Evolutionary conservation across 495 filamentous ascomycete genomes (phyloP), one percentile per base, ranked within the genome.

Genomic region (Polyplosphaeria fusca): DNA sequence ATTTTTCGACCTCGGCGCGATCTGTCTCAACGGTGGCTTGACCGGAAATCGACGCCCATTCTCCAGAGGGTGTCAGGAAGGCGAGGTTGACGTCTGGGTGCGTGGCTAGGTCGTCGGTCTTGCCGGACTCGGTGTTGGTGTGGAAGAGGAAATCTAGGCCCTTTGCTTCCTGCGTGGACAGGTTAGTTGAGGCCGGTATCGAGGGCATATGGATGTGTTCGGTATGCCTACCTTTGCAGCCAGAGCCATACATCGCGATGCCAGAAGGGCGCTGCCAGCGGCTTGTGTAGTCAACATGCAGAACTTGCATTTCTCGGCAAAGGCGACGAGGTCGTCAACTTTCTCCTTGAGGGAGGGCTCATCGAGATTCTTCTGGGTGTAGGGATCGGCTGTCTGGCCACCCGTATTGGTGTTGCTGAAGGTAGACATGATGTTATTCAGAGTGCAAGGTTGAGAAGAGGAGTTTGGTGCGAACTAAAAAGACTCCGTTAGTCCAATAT

Each of bases 51-150:
- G 88, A 92, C 11, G 91, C 92, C 85, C 85, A 88, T 65, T 83
- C 76, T 55, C 89, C 89, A 35, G 78, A 82, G 58, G 69, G 73
- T 71, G 89, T 86, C 59, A 91, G 76, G 81, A 97, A 97, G 46
- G 83, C 82, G 68, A 96, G 80, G 76, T 96, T 96, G 69, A 86
- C 80, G 69, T 91, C 82, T 0, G 83, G 78, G 74, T 96, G 86
- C 16, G 74, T 72, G 42, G 77, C 72, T 14, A 97, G 79, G 67
- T 96, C 91, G 72, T 88, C 79, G 12, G 89, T 91, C 76, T 97
- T 96, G 71, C 88, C 87, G 30, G 88, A 91, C 69, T 93, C 88
- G 55, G 89, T 89, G 76, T 96, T 96, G 61, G 90, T 89, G 75
- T 93, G 85, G 81, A 97, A 96, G 72, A 95, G 79, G 42, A 95